These are phyloP conservation scores for Colletotrichum spinosum DNA, from an alignment of 2,329 filamentous ascomycete genomes.

Conservation along the genomic window DNA sequence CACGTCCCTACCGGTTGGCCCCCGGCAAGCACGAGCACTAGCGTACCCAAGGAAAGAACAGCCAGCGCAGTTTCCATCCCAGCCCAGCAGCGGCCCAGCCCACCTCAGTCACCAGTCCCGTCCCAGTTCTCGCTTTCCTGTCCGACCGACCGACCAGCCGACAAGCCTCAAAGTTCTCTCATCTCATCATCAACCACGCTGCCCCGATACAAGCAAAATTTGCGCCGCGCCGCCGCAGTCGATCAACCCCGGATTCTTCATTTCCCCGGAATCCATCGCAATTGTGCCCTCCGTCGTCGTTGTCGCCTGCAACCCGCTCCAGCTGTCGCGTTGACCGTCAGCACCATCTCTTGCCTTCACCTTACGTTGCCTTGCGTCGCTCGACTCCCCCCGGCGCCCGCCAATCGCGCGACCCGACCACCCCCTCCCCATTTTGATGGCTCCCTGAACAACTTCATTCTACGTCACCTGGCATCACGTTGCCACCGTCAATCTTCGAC, in stretches of 20 bases:
- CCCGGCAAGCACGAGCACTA: constrained; percentile 21
- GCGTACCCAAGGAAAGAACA: constrained; percentile 6
- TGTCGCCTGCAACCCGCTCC: constrained; percentile 25
- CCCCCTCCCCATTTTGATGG: constrained; percentile 39
- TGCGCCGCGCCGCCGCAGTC: constrained; percentile 33
- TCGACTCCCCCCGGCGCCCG: constrained; percentile 32
- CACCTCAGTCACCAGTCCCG: constrained; percentile 15
- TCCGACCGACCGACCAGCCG: constrained; percentile 35
- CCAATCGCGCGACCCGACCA: constrained; percentile 38
- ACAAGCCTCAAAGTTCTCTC: constrained; percentile 38
- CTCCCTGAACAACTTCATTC: constrained; percentile 35
- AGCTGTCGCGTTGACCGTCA: constrained; percentile 23
- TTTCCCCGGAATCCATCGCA: constrained; percentile 2
- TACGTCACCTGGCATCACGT: constrained; percentile 37
- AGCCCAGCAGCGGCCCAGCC: constrained; percentile 29
- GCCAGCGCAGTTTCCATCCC: constrained; percentile 35
- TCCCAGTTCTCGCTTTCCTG: constrained; percentile 35
- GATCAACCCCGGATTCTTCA: constrained; percentile 2
- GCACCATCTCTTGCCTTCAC: constrained; percentile 16
- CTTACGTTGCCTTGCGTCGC: constrained; percentile 35
- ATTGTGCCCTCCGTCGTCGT: constrained; percentile 20
- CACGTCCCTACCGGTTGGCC: constrained; percentile 1
- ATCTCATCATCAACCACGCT: constrained; percentile 33
- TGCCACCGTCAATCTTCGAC: constrained; percentile 30
- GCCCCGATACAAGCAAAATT: constrained; percentile 26